These are phyloP conservation scores for Saturnispora diversa DNA, from an alignment of 805 yeast species.

Conservation along the genomic window DNA sequence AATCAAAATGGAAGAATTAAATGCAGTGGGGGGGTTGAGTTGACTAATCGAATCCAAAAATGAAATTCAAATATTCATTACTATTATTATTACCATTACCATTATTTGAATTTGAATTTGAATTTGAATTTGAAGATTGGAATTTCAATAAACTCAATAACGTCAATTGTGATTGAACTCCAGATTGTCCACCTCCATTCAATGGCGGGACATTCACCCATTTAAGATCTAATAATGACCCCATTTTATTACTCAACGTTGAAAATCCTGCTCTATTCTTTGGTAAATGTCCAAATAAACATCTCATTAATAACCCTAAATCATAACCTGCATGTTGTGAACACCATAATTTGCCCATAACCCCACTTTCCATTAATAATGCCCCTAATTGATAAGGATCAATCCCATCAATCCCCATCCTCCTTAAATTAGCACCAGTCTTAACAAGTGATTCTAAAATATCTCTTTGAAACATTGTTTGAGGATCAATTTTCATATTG, in stretches of 20 bases:
- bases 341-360: slow-evolving; percentile 76
- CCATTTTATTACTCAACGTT: background rate
- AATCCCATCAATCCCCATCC: slow-evolving; percentile 71
- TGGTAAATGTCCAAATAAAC: slow-evolving; percentile 1
- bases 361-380: slow-evolving; percentile 75
- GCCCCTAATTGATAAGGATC: slow-evolving; percentile 77
- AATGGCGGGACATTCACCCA: no score
- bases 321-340: slow-evolving; percentile 94
- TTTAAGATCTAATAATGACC: slow-evolving; percentile 1
- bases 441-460: slow-evolving; percentile 71
- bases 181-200: no score
- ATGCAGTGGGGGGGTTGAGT: no score
- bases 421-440: slow-evolving; percentile 74
- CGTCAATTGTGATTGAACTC: no score
- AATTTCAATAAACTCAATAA: no score
- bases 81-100: no score
- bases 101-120: no score
- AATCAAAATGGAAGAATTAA: no score
- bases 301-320: slow-evolving; percentile 66
- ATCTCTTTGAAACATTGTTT: slow-evolving; percentile 83
- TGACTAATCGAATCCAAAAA: slow-evolving; percentile 3
- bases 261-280: background rate
- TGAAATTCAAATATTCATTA: slow-evolving; percentile 25
- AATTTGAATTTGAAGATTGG: no score
- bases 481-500: slow-evolving; percentile 75